A percentile compares a stretch with the other conserved stretches of the same genome.
phyloP scores from a whole-genome alignment of 768 basidiomycete genomes.

The Infundibulicybe gibba region DNA sequence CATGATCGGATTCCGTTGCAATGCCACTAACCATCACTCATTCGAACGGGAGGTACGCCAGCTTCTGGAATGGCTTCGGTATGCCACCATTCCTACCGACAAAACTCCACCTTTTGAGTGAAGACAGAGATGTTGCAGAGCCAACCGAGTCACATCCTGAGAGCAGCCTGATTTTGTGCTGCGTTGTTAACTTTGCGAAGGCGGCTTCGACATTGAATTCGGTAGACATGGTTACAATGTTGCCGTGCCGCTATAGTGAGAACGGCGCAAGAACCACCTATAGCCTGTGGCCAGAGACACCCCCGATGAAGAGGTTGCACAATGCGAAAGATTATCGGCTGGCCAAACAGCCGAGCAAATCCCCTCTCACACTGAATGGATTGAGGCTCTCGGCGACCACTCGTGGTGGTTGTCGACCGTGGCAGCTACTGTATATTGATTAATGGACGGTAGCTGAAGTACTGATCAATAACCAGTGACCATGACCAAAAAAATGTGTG shows the following conservation, averaged over 20 bases:
- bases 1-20: not conserved
- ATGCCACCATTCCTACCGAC: constrained; percentile 42
- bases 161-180: constrained; percentile 42
- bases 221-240: constrained; percentile 13
- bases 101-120: not conserved
- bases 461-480: too few species aligned
- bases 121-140: not conserved
- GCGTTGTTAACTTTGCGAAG: constrained; percentile 30
- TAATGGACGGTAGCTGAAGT: too few species aligned
- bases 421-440: too few species aligned
- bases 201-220: constrained; percentile 32
- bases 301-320: too few species aligned
- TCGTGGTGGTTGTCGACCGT: too few species aligned
- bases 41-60: constrained; percentile 36
- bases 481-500: too few species aligned
- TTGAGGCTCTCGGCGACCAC: too few species aligned
- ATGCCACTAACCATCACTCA: constrained; percentile 38
- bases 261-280: not conserved
- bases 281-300: not conserved
- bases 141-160: constrained; percentile 36
- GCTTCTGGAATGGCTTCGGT: constrained; percentile 37
- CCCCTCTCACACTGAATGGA: not conserved
- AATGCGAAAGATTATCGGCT: not conserved
- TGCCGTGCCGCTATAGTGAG: not conserved
- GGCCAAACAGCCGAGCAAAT: too few species aligned